Evolutionary conservation across 2,329 filamentous ascomycete genomes (phyloP).

Genomic region (Nannizziopsis arthrosporioides): DNA sequence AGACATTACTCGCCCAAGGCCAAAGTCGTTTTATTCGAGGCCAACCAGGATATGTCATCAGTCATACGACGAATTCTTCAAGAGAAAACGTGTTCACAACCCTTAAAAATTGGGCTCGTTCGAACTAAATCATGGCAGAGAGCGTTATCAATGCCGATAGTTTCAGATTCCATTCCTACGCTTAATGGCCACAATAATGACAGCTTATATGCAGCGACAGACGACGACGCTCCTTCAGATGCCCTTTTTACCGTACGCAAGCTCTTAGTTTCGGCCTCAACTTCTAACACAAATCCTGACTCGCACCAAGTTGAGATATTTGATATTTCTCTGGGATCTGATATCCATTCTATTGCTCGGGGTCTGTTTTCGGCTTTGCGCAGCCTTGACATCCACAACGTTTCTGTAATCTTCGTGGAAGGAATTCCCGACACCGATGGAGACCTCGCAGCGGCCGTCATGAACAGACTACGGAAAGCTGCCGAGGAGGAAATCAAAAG

Average conservation of each 20-base stretch:
- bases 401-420: conserved; percentile 81
- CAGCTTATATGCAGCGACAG: background rate
- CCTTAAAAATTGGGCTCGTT: conserved; percentile 20
- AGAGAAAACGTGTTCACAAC: conserved; percentile 10
- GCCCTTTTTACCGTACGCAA: conserved; percentile 13
- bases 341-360: conserved; percentile 65
- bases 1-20: conserved; percentile 93
- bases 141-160: conserved; percentile 4
- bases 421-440: conserved; percentile 61
- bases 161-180: background rate
- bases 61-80: conserved; percentile 25
- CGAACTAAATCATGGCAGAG: conserved; percentile 25
- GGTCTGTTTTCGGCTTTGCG: conserved; percentile 79
- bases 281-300: background rate
- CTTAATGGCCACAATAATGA: conserved; percentile 5
- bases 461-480: conserved; percentile 72
- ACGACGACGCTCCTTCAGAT: conserved; percentile 18
- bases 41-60: conserved; percentile 27
- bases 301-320: conserved; percentile 34
- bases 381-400: conserved; percentile 66
- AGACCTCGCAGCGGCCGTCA: conserved; percentile 74
- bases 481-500: conserved; percentile 37
- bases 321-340: conserved; percentile 61
- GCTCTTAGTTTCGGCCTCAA: background rate
- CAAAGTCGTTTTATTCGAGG: conserved; percentile 69